Evolutionary conservation across 208 protist species (phyloP), one percentile per base, ranked within the genome.

Genomic region (Trypanosoma congolense): DNA sequence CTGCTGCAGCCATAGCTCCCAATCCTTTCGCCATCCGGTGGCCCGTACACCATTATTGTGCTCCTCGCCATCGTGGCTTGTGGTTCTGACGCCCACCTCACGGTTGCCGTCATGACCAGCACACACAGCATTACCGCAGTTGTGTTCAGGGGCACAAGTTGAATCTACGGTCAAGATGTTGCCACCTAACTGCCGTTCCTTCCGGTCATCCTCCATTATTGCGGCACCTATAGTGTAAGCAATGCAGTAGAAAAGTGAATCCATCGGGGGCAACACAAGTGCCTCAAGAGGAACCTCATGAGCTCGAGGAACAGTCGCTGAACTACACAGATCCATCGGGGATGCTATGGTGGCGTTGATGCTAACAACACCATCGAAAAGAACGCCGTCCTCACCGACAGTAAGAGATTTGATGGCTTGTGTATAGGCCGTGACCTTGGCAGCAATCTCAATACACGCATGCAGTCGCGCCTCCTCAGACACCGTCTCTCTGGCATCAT

Each of bases 201-300:
- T 65, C 41, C 40, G 30, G 18, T 63, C 61, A 35, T 86, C 83
- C 2, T 52, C 65, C 53, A 74, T 38, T 26, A 91, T 68, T 1
- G 80, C 77, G 18, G 66, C 70, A 0, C 83, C 83, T 9, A 77
- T 41, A 51, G 65, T 73, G 69, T 84, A 86, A 0, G 80, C 75
- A 3, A 82, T 50, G 16, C 77, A 83, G 47, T 78, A 88, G 36
- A 87, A 92, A 16, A 88, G 38, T 25, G 83, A 50, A 42, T 77
- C 61, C 53, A 80, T 38, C 14, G 70, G 70, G 0, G 80, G 80
- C 3, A 92, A 31, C 26, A 61, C 66, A 24, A 91, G 61, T 18
- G 79, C 65, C 4, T 56, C 59, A 25, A 65, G 54, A 65, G 55
- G 33, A 22, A 49, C 31, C 29, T 24, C 16, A 10, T 14, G 8